phyloP scores from a whole-genome alignment of 768 basidiomycete species.

The Piloderma croceum region DNA sequence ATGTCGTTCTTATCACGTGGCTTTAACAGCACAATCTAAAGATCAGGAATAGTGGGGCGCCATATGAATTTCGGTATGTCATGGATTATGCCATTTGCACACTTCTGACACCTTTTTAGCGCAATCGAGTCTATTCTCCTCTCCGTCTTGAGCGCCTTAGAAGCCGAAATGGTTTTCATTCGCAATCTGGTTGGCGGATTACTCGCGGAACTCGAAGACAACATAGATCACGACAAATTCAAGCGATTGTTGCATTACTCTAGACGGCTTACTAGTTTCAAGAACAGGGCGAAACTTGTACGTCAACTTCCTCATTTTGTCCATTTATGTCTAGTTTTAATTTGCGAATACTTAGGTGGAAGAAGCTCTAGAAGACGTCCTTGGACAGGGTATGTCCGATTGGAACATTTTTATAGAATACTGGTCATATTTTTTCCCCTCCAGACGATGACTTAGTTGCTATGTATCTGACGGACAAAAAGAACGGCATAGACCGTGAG shows the following conservation, averaged over 20 bases:
- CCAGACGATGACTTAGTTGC: conserved; percentile 90
- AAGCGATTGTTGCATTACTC: conserved; percentile 90
- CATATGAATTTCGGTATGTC: conserved; percentile 13
- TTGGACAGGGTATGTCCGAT: conserved; percentile 74
- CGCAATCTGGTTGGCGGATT: conserved; percentile 86
- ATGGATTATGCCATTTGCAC: conserved; percentile 7
- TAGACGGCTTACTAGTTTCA: conserved; percentile 79
- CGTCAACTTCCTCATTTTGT: conserved; percentile 11
- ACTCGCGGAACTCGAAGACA: conserved; percentile 88
- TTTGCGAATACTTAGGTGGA: conserved; percentile 73
- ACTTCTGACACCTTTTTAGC: conserved; percentile 37
- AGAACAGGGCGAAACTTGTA: conserved; percentile 85
- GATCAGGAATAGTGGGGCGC: conserved; percentile 63
- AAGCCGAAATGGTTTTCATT: conserved; percentile 94
- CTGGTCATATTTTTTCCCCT: conserved; percentile 1
- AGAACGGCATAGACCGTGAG: conserved; percentile 52
- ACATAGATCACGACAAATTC: conserved; percentile 93
- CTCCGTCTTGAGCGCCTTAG: conserved; percentile 86
- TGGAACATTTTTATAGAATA: background rate
- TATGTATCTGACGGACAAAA: conserved; percentile 92
- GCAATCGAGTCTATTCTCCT: conserved; percentile 91
- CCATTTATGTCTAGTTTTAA: background rate
- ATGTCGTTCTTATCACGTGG: conserved; percentile 9
- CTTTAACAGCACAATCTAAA: conserved; percentile 72
- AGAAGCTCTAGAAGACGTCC: conserved; percentile 85